Percentiles rank a stretch among this genome's conserved stretches.
phyloP scores from a whole-genome alignment of 192 early-diverging fungal species.

The Coemansia sp. region DNA sequence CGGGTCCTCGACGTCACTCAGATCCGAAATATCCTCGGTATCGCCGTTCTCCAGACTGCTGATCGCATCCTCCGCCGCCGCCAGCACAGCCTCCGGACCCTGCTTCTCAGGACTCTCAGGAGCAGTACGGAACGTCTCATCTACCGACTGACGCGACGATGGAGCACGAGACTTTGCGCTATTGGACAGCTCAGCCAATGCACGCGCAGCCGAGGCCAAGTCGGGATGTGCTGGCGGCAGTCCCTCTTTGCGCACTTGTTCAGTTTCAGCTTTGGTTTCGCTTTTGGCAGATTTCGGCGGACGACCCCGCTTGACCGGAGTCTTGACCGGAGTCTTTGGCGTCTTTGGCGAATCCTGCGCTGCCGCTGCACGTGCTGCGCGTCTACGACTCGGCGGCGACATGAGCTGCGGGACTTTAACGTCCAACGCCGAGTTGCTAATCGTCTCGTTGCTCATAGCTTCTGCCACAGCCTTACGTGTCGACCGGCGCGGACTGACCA shows the following conservation, averaged over 20 bases:
- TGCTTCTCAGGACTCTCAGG: slow-evolving; percentile 32
- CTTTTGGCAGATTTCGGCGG: not conserved
- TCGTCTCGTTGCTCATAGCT: not conserved
- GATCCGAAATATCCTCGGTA: slow-evolving; percentile 40
- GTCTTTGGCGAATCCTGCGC: not conserved
- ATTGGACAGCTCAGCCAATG: slow-evolving; percentile 22
- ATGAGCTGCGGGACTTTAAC: not conserved
- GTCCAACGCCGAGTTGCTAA: not conserved
- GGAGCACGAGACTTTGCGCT: not conserved
- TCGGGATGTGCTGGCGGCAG: slow-evolving; percentile 34
- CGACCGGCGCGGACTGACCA: not conserved
- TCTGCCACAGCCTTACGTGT: not conserved
- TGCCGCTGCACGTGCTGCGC: not conserved
- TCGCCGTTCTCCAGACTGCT: slow-evolving; percentile 1
- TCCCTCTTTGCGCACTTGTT: not conserved
- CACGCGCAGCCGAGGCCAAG: slow-evolving; percentile 17
- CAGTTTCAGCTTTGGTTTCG: not conserved
- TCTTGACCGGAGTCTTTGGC: not conserved
- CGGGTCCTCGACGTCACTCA: slow-evolving; percentile 51
- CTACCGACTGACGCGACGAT: slow-evolving; percentile 17
- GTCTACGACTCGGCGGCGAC: slow-evolving; percentile 21
- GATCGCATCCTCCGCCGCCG: slow-evolving; percentile 7
- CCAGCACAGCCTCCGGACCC: not conserved
- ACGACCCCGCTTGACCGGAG: slow-evolving; percentile 2
- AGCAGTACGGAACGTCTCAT: slow-evolving; percentile 28